phyloP scores from a whole-genome alignment of 2,329 filamentous ascomycete genomes.

The Sclerotinia minor region DNA sequence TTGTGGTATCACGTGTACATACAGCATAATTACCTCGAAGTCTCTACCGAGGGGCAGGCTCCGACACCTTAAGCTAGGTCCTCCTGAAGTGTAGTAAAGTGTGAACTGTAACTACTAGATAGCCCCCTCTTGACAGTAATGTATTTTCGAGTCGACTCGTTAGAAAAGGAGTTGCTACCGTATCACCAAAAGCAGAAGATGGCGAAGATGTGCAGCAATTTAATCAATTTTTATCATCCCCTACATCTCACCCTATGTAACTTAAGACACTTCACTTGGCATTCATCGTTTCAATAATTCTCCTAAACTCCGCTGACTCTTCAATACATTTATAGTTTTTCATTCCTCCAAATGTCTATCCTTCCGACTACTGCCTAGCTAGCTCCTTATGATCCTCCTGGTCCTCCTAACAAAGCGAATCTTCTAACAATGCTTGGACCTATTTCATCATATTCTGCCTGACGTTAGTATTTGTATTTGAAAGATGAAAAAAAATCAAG shows the following conservation, averaged over 20 bases:
- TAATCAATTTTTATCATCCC: slow-evolving; percentile 22
- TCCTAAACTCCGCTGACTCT: slow-evolving; percentile 19
- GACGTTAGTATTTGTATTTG: not conserved
- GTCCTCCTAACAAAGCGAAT: slow-evolving; percentile 90
- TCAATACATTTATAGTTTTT: slow-evolving; percentile 22
- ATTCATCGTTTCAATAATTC: slow-evolving; percentile 17
- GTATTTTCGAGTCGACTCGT: not conserved
- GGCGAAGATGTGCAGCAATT: slow-evolving; percentile 9
- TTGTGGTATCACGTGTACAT: not conserved
- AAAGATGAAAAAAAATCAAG: not conserved
- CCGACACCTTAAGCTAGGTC: not conserved
- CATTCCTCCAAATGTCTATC: slow-evolving; percentile 14
- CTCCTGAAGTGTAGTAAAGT: not conserved
- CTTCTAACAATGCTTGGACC: slow-evolving; percentile 93
- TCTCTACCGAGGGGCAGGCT: not conserved
- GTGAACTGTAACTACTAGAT: not conserved
- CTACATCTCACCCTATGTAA: slow-evolving; percentile 1
- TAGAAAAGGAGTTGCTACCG: no score
- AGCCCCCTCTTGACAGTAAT: not conserved
- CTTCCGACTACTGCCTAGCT: not conserved
- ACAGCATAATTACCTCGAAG: not conserved
- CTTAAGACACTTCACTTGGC: slow-evolving; percentile 13
- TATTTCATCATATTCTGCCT: slow-evolving; percentile 75
- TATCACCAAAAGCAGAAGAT: not conserved
- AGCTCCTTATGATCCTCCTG: slow-evolving; percentile 66